Evolutionary conservation across 441 rosid species (phyloP), one percentile per base, ranked within the genome.

Genomic region (Manihot esculenta): DNA sequence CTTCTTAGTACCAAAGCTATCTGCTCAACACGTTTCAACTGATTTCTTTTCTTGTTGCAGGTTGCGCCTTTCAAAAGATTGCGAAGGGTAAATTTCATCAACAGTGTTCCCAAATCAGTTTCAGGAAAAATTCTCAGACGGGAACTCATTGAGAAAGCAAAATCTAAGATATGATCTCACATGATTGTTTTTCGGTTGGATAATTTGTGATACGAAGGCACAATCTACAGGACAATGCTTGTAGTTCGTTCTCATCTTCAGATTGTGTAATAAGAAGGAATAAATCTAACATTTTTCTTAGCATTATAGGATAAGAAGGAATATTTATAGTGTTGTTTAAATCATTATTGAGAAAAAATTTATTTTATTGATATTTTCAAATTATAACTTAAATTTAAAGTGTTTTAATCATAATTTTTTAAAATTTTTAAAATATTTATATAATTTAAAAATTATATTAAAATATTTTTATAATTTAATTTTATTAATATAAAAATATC

Each of bases 11-110:
- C 24, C 18, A 2, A 15, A 17, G 1, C 10, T 26, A 20, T 64
- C 38, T 13, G 11, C 18, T n/a, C 7, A 49, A 1, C 27, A 7
- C 26, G 5, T 20, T 14, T n/a, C n/a, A 38, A 13, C 18, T 18
- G 51, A 6, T 38, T 38, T 56, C 15, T 47, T 20, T 33, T 61
- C 7, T 10, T 41, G 35, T 38, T 66, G 74, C 83, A 87, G 91
- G 87, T 83, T 73, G 89, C 87, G 18, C 87, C 84, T 20, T 87
- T 68, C 80, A 87, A 87, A 73, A 79, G 81, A 78, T 68, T 87
- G 59, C 50, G 79, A 7, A 74, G 69, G 64, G 86, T 87, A 44
- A 80, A 73, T 7, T 85, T 87, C 58, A 59, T 80, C 9, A 65
- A 71, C 49, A 59, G 42, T 2, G 74, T 85, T n/a, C 91, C 87